Evolutionary conservation across 2,329 filamentous ascomycete species (phyloP).

Genomic region (Ophiostoma ulmi): DNA sequence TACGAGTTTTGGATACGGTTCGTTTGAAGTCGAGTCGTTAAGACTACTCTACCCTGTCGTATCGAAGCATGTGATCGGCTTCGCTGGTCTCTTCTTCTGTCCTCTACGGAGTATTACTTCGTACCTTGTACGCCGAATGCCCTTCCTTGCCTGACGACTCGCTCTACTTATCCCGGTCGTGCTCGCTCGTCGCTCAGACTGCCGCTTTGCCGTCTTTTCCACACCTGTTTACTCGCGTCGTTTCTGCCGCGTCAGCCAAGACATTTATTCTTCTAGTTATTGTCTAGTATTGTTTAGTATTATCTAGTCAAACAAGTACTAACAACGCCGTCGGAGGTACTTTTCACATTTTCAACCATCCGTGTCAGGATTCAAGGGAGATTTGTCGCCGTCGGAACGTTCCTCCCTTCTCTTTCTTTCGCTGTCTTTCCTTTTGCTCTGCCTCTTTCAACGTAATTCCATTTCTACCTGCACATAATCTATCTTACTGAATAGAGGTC

Average conservation of each 20-base stretch:
- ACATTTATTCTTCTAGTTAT: background rate
- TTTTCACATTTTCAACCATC: background rate
- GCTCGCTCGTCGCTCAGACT: background rate
- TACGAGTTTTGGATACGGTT: background rate
- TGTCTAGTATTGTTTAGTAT: background rate
- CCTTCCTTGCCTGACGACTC: background rate
- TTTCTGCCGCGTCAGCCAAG: conserved; percentile 1
- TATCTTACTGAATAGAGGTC: too few relatives aligned
- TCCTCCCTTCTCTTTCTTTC: background rate
- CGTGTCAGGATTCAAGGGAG: conserved; percentile 1
- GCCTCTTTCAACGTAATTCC: background rate
- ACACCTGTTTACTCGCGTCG: background rate
- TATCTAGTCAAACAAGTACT: conserved; percentile 5
- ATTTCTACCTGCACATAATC: background rate
- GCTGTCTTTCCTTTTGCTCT: background rate
- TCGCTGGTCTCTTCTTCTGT: too few relatives aligned
- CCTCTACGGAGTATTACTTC: too few relatives aligned
- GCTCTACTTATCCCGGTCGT: too few relatives aligned
- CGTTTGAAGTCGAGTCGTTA: background rate
- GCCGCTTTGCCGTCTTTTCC: background rate
- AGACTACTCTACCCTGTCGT: background rate
- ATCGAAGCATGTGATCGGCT: too few relatives aligned
- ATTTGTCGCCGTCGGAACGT: background rate
- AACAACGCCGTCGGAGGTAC: conserved; percentile 5
- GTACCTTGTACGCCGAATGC: background rate